These are phyloP conservation scores for Drosera capensis DNA, from an alignment of 148 eudicot genomes.

Conservation along the genomic window DNA sequence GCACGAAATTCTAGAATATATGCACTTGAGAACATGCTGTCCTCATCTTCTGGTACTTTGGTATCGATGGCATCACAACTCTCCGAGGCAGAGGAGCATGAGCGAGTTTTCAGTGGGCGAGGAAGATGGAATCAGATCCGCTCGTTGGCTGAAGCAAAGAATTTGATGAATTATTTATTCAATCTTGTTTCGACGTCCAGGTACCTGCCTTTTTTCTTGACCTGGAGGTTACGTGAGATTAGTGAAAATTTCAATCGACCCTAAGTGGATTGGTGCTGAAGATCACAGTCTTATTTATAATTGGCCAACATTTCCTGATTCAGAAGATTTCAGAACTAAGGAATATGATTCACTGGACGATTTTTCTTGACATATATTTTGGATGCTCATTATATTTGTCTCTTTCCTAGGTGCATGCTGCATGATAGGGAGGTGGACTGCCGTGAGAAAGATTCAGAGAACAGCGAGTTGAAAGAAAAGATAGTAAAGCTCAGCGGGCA, in stretches of 20 bases:
- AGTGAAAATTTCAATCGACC: neutral
- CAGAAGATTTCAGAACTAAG: no score
- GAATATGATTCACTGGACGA: neutral
- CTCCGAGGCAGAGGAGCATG: constrained; percentile 97
- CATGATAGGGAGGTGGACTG: constrained; percentile 67
- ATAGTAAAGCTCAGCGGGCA: constrained; percentile 34
- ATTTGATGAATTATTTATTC: constrained; percentile 71
- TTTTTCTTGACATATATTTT: no score
- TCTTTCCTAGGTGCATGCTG: constrained; percentile 44
- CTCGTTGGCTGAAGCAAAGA: constrained; percentile 79
- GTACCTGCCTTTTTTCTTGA: constrained; percentile 18
- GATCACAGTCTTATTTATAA: no score
- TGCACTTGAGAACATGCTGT: constrained; percentile 96
- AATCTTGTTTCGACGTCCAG: constrained; percentile 77
- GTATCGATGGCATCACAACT: constrained; percentile 95
- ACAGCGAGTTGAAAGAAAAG: constrained; percentile 73
- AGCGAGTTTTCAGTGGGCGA: constrained; percentile 71
- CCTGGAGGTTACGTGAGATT: neutral
- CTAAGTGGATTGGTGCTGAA: no score
- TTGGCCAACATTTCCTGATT: no score
- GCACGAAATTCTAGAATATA: constrained; percentile 86
- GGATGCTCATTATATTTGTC: neutral
- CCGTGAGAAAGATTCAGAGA: constrained; percentile 77
- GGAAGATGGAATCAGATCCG: constrained; percentile 97
- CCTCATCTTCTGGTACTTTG: constrained; percentile 78